Evolutionary conservation across 2,329 filamentous ascomycete genomes (phyloP), one percentile per base, ranked within the genome.

Genomic region (Diaporthe amygdali): DNA sequence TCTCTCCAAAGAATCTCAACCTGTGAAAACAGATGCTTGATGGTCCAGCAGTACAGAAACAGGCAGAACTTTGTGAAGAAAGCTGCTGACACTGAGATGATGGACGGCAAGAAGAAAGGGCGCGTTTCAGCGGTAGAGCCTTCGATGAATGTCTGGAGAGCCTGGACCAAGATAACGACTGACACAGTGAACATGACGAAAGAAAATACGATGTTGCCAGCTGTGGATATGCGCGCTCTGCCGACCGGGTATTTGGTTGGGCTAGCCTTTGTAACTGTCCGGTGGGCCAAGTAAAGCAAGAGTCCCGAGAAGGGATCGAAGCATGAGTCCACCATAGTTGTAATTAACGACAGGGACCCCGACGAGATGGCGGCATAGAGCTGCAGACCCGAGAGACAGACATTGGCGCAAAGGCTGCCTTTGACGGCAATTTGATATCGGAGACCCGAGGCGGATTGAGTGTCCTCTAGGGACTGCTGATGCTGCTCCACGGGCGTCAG

Each of bases 131-230:
- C 82, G 32, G 82, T 82, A 2, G 81, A 81, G 1, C 84, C 85
- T 51, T 85, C 82, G 0, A 84, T 86, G 2, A 98, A 85, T 68
- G 96, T 92, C 67, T 91, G 89, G 37, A 90, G 87, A 1, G 95
- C 95, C 79, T 97, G 94, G 25, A 95, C 94, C 76, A 99, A 95
- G 67, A 99, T 90, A 77, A 98, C 94, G 75, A 96, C 87, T 0
- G 95, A 97, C 9, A 98, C 96, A 8, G 94, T 86, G 27, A 92
- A 94, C 96, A 99, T 98, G 76, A 99, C 86, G 81, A 97, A 97
- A 82, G 95, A 97, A 82, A 99, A 99, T 71, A 93, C 91, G 74
- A 98, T 98, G 79, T 98, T 99, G 67, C 96, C 96, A 0, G 95
- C 94, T 0, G 95, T 98, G 82, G 98, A 96, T 73, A 99, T 93